phyloP scores from a whole-genome alignment of 768 basidiomycete genomes.

The Termitomyces sp. region DNA sequence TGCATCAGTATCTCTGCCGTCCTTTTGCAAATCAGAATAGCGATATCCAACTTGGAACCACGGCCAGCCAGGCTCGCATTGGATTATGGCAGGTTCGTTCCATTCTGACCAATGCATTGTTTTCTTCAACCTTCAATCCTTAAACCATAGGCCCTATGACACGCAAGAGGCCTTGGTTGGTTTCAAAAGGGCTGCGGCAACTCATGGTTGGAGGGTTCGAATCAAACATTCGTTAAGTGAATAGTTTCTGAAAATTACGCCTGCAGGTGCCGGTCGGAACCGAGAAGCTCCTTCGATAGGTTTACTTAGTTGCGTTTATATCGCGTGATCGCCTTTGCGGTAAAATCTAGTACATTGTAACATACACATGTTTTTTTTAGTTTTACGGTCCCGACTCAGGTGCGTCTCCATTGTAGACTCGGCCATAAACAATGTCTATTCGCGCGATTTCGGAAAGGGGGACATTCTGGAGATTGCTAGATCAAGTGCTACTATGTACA shows the following conservation, averaged over 20 bases:
- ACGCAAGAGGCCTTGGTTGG: slow-evolving; percentile 60
- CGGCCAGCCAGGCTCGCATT: slow-evolving; percentile 54
- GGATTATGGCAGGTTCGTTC: slow-evolving; percentile 46
- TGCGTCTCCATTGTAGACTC: background rate
- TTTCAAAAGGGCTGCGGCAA: slow-evolving; percentile 60
- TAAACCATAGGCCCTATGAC: slow-evolving; percentile 36
- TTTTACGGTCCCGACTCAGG: background rate
- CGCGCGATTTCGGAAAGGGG: background rate
- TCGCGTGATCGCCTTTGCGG: background rate
- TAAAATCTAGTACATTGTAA: background rate
- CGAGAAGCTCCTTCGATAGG: slow-evolving; percentile 6
- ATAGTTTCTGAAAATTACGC: background rate
- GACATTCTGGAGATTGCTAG: background rate
- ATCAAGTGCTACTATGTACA: background rate
- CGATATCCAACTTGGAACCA: slow-evolving; percentile 66
- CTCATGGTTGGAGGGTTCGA: slow-evolving; percentile 64
- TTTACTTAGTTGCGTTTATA: background rate
- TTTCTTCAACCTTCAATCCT: background rate
- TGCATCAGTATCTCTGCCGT: slow-evolving; percentile 42
- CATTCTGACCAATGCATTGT: background rate
- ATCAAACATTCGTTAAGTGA: background rate
- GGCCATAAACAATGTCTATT: background rate
- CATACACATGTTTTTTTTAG: background rate
- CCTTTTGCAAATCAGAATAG: slow-evolving; percentile 65
- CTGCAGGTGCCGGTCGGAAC: slow-evolving; percentile 2